Conservation (phyloP, 495 filamentous ascomycete species). For the Cryomyces minteri region DNA sequence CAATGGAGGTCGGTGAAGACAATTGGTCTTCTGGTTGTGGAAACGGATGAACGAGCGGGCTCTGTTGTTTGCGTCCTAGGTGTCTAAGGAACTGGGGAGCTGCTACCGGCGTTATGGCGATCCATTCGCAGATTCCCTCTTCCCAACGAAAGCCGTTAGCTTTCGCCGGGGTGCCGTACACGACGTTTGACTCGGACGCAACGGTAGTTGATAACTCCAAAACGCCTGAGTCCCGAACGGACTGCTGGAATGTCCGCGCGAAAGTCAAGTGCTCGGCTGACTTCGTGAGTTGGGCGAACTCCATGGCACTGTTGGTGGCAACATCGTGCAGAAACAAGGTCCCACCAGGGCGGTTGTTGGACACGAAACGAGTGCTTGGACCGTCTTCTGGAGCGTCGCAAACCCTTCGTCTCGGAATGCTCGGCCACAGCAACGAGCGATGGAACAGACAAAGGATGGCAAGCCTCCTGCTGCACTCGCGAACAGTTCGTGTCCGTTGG, state of each 20-base stretch:
- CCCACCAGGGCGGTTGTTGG: not conserved
- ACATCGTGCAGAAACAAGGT: conserved; percentile 19
- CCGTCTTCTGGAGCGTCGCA: not conserved
- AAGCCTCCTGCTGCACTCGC: not conserved
- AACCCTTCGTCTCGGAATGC: not conserved
- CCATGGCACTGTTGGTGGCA: conserved; percentile 30
- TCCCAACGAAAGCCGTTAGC: conserved; percentile 32
- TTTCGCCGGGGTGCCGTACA: not conserved
- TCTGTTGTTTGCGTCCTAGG: no score
- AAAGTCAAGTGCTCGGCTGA: conserved; percentile 31
- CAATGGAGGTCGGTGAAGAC: no score
- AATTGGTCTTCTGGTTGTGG: no score
- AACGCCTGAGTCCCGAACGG: conserved; percentile 5
- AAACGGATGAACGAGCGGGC: no score
- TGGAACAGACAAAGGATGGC: not conserved
- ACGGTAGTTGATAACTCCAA: no score
- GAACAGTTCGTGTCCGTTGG: not conserved
- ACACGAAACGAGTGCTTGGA: not conserved
- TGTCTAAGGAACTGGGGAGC: no score
- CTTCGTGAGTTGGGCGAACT: conserved; percentile 25
- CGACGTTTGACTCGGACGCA: not conserved
- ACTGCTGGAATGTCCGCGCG: conserved; percentile 28
- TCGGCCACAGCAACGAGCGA: not conserved
- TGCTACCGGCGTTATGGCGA: conserved; percentile 4
- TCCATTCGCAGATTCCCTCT: conserved; percentile 36